Conservation (phyloP, 495 filamentous ascomycete genomes). For the Talaromyces thailandensis region DNA sequence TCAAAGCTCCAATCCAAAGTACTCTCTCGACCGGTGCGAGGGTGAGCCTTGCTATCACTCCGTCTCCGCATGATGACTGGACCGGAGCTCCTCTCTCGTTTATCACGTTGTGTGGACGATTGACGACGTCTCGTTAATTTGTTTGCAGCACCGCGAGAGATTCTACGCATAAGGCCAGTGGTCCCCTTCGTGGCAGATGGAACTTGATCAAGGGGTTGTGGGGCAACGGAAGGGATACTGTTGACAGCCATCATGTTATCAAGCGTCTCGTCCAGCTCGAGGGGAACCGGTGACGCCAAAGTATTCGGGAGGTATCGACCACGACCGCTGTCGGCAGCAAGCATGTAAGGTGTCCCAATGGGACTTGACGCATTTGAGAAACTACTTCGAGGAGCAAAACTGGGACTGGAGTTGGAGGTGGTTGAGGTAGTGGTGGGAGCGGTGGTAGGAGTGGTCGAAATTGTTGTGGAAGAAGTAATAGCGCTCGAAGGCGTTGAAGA, state of each 20-base stretch:
- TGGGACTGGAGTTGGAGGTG: slow-evolving; percentile 10
- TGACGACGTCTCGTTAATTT: slow-evolving; percentile 55
- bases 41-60: slow-evolving; percentile 73
- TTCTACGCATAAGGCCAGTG: slow-evolving; percentile 53
- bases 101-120: slow-evolving; percentile 63
- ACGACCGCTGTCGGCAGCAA: slow-evolving; percentile 40
- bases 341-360: slow-evolving; percentile 40
- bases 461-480: slow-evolving; percentile 19
- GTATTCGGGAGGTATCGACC: slow-evolving; percentile 27
- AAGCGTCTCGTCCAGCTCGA: slow-evolving; percentile 50
- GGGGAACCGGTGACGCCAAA: slow-evolving; percentile 28
- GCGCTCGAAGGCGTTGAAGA: slow-evolving; percentile 9
- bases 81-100: slow-evolving; percentile 76
- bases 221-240: slow-evolving; percentile 9
- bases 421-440: slow-evolving; percentile 10
- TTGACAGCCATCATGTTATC: slow-evolving; percentile 28
- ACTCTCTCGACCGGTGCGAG: slow-evolving; percentile 42
- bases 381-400: slow-evolving; percentile 18
- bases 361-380: slow-evolving; percentile 36
- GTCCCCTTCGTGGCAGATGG: slow-evolving; percentile 36
- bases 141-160: slow-evolving; percentile 57
- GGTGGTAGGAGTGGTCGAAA: slow-evolving; percentile 18
- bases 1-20: slow-evolving; percentile 45
- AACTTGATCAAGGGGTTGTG: not conserved
- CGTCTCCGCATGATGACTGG: slow-evolving; percentile 79